Evolutionary conservation across 192 early-diverging fungal species (phyloP).

Genomic region (Podila verticillata): DNA sequence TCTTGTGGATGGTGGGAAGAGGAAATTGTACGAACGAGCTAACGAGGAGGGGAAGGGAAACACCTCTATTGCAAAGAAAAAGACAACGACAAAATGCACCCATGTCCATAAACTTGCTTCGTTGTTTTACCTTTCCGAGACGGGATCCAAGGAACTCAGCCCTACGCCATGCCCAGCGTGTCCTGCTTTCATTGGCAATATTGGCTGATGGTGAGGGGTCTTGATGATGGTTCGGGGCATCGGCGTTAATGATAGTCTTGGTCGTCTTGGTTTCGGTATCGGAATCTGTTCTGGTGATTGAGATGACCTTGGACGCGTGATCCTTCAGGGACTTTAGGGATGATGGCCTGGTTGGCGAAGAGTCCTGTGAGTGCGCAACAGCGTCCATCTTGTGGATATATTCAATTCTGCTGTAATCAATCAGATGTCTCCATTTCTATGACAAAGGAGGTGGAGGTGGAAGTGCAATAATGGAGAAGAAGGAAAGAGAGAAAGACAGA

Average conservation of each 20-base stretch:
- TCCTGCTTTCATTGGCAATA: slow-evolving; percentile 12
- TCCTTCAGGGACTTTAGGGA: no score
- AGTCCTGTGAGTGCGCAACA: background rate
- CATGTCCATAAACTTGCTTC: background rate
- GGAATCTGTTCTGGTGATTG: no score
- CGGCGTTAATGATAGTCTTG: background rate
- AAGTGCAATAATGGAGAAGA: no score
- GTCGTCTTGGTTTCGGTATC: background rate
- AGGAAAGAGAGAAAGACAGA: no score
- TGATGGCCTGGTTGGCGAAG: background rate
- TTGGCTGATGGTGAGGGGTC: slow-evolving; percentile 3
- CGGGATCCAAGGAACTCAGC: slow-evolving; percentile 42
- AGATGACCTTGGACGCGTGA: no score
- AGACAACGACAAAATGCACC: no score
- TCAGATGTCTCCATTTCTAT: slow-evolving; percentile 47
- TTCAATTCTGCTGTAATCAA: slow-evolving; percentile 30
- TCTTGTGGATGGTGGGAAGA: no score
- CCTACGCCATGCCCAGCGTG: slow-evolving; percentile 37
- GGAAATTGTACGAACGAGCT: no score
- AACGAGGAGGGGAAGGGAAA: no score
- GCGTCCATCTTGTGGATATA: slow-evolving; percentile 40
- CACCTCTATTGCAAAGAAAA: no score
- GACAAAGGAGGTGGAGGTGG: background rate
- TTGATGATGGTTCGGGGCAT: slow-evolving; percentile 17
- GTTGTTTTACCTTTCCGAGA: slow-evolving; percentile 26